Evolutionary conservation across 169 alveolate genomes (phyloP), one percentile per base, ranked within the genome.

Genomic region (Sarcocystis neurona): DNA sequence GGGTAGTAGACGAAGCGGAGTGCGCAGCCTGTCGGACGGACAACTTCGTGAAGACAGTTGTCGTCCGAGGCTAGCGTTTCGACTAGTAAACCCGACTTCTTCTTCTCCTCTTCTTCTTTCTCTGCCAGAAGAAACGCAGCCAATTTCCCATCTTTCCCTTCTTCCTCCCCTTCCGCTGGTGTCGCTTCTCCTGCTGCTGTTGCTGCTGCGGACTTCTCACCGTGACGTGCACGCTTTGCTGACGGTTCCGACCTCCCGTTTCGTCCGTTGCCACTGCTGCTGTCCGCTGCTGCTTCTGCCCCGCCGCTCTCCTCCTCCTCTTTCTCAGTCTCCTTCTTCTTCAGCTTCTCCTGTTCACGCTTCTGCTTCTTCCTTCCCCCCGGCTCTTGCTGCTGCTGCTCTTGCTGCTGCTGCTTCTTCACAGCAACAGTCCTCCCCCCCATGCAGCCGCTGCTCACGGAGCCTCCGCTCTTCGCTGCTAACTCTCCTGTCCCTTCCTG

Each of bases 31-130:
- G 53, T 37, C 27, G 74, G 70, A 5, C 60, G 60, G 15, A 50
- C 74, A 43, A 47, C 50, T 48, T 79, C 74, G 86, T 50, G 74
- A 0, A 30, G 48, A 34, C 70, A 48, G 86, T 79, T 79, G 37
- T 79, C 50, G 50, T 50, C 74, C 0, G 86, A n/a, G 50, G 43
- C 68, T 34, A 79, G 48, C 72, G 30, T 2, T 1, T 32, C 20
- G 68, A n/a, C 41, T 23, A 47, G 74, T 46, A 50, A 50, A n/a
- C 37, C 2, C 34, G 53, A 20, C 53, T 30, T 79, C 32, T 43
- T 15, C 4, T 8, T 32, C 27, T 43, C 47, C 15, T 34, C 47
- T 30, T 70, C 50, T 30, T 32, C 79, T 32, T 66, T 30, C 50
- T 70, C 79, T 1, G 46, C 79, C 3, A 0, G 1, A 27, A 27